Percentiles rank a stretch among this genome's conserved stretches.
phyloP scores from a whole-genome alignment of 768 basidiomycete genomes.

The Xerocomus brunneocitrinus region DNA sequence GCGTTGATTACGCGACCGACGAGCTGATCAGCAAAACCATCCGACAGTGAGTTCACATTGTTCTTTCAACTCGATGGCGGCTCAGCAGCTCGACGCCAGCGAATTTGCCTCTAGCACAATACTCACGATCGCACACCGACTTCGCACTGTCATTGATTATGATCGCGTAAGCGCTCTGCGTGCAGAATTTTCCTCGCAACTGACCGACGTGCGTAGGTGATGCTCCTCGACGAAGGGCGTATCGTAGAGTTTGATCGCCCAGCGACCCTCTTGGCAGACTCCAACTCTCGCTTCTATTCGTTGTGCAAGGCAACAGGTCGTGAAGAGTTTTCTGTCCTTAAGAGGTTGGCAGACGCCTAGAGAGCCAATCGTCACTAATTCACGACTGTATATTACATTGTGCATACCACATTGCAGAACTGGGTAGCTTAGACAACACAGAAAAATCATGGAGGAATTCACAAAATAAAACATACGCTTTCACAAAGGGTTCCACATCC shows the following conservation, averaged over 20 bases:
- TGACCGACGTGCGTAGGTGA: slow-evolving; percentile 43
- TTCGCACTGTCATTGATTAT: slow-evolving; percentile 80
- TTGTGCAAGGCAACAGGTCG: slow-evolving; percentile 74
- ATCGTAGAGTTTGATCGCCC: slow-evolving; percentile 78
- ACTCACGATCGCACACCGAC: slow-evolving; percentile 76
- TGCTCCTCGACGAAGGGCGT: slow-evolving; percentile 73
- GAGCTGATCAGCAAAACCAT: slow-evolving; percentile 82
- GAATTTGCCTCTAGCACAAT: slow-evolving; percentile 81
- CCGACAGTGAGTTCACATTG: slow-evolving; percentile 50
- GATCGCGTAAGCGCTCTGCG: slow-evolving; percentile 52
- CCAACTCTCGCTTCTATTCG: slow-evolving; percentile 56
- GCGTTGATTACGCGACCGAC: slow-evolving; percentile 84
- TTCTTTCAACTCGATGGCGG: neutral
- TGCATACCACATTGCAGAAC: slow-evolving; percentile 5
- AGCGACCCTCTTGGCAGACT: slow-evolving; percentile 47
- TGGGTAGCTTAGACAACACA: neutral
- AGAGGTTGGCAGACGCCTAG: slow-evolving; percentile 52
- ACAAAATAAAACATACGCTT: too few relatives aligned
- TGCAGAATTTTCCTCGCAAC: slow-evolving; percentile 2
- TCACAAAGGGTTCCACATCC: slow-evolving; percentile 68
- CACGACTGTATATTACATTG: neutral
- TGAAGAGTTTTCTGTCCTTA: slow-evolving; percentile 63
- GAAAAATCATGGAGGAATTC: too few relatives aligned
- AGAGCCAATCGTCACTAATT: neutral
- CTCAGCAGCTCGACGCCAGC: slow-evolving; percentile 30